phyloP scores from a whole-genome alignment of 345 rosid genomes.

The Bruguiera sexangula region DNA sequence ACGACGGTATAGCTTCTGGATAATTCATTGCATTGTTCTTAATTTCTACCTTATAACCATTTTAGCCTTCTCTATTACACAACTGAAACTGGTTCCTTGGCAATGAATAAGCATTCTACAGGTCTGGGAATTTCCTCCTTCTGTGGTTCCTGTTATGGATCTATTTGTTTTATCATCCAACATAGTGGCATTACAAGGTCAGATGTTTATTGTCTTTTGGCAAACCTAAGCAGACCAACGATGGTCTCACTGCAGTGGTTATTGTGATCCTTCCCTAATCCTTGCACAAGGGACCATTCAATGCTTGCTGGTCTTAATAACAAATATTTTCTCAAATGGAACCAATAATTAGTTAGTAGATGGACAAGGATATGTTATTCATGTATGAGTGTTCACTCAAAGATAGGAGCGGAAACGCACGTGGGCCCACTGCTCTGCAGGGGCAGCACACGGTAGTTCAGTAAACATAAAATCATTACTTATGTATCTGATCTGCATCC shows the following conservation, averaged over 20 bases:
- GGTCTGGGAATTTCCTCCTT: constrained; percentile 82
- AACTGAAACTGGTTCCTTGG: not conserved
- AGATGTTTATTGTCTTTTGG: constrained; percentile 14
- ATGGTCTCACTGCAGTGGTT: no score
- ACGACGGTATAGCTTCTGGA: constrained; percentile 54
- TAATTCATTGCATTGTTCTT: not conserved
- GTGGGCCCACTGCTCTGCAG: no score
- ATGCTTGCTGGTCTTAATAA: no score
- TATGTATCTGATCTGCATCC: not conserved
- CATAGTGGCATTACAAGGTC: constrained; percentile 71
- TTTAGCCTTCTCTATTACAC: not conserved
- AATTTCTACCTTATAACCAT: constrained; percentile 6
- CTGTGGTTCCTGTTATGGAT: constrained; percentile 61
- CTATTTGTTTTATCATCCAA: constrained; percentile 74
- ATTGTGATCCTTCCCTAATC: not conserved
- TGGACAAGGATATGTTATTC: no score
- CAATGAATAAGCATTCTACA: constrained; percentile 30
- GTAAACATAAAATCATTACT: not conserved
- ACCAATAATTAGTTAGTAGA: no score
- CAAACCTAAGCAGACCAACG: not conserved
- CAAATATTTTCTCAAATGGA: no score
- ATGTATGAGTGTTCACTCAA: no score
- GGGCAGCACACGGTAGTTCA: no score
- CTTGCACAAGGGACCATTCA: no score
- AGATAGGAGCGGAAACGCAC: no score